A percentile compares a stretch with the other conserved stretches of the same genome.
Evolutionary conservation across 2,329 filamentous ascomycete species (phyloP).

Genomic region (Exophiala calicioides): DNA sequence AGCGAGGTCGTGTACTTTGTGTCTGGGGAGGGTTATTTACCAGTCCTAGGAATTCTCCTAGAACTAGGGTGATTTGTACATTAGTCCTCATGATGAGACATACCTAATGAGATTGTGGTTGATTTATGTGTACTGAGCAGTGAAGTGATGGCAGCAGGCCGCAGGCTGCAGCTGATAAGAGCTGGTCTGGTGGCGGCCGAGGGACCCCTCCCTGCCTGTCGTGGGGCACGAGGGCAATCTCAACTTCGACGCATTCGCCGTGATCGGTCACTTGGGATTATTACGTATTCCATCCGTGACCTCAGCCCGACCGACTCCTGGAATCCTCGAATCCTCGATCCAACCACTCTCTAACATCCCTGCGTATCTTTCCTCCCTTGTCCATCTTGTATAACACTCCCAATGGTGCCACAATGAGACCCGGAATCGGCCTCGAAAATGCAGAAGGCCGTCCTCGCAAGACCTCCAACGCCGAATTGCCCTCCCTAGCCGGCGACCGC

Average conservation of each 20-base stretch:
- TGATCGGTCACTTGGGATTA: too few relatives aligned
- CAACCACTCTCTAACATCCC: not conserved
- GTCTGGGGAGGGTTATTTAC: slow-evolving; percentile 49
- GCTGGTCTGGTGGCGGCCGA: too few relatives aligned
- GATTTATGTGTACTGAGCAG: slow-evolving; percentile 1
- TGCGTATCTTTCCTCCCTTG: not conserved
- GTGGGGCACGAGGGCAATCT: too few relatives aligned
- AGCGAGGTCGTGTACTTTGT: slow-evolving; percentile 89
- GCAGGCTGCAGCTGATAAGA: too few relatives aligned
- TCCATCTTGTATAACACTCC: slow-evolving; percentile 15
- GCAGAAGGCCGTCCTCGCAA: slow-evolving; percentile 34
- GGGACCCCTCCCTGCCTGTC: too few relatives aligned
- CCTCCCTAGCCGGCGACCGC: slow-evolving; percentile 29
- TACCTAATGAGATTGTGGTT: not conserved
- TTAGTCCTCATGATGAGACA: slow-evolving; percentile 19
- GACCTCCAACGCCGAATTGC: slow-evolving; percentile 39
- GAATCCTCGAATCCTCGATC: too few relatives aligned
- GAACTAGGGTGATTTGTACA: slow-evolving; percentile 20
- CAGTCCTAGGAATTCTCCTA: slow-evolving; percentile 9
- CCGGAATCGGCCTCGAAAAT: slow-evolving; percentile 39
- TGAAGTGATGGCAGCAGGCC: slow-evolving; percentile 14
- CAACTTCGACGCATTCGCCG: too few relatives aligned
- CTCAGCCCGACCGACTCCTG: not conserved
- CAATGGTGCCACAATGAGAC: slow-evolving; percentile 35
- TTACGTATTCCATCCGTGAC: not conserved